phyloP scores from a whole-genome alignment of 1,284 basidiomycete genomes.

The Gymnopus androsaceus region DNA sequence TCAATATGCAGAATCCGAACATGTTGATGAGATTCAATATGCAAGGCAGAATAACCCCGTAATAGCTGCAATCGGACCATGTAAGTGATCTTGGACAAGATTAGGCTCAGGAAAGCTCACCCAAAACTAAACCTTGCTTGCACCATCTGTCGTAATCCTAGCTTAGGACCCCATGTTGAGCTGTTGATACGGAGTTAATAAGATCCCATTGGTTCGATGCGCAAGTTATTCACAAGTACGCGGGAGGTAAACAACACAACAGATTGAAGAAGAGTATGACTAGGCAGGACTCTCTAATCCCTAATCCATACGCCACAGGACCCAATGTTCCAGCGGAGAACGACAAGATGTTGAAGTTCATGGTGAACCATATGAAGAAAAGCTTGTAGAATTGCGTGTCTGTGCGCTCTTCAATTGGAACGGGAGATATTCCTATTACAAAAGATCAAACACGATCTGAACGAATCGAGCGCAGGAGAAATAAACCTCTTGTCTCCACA shows the following conservation, averaged over 20 bases:
- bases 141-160: constrained; percentile 87
- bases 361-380: constrained; percentile 76
- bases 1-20: constrained; percentile 77
- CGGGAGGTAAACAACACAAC: constrained; percentile 52
- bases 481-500: constrained; percentile 25
- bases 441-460: background rate
- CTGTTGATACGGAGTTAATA: constrained; percentile 35
- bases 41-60: constrained; percentile 65
- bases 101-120: constrained; percentile 37
- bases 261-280: constrained; percentile 80
- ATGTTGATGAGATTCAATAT: constrained; percentile 66
- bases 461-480: background rate
- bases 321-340: constrained; percentile 79
- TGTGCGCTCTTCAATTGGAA: constrained; percentile 49
- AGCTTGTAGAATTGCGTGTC: constrained; percentile 70
- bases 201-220: background rate
- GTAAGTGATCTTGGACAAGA: background rate
- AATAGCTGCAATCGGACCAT: constrained; percentile 41
- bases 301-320: constrained; percentile 66
- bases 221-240: constrained; percentile 53
- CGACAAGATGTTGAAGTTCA: constrained; percentile 76
- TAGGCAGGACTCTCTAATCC: constrained; percentile 70
- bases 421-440: constrained; percentile 51
- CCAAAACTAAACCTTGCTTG: constrained; percentile 80
- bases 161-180: constrained; percentile 80